Evolutionary conservation across 1,139 yeast species (phyloP), one percentile per base, ranked within the genome.

Genomic region (Saccharomyces hybrid): DNA sequence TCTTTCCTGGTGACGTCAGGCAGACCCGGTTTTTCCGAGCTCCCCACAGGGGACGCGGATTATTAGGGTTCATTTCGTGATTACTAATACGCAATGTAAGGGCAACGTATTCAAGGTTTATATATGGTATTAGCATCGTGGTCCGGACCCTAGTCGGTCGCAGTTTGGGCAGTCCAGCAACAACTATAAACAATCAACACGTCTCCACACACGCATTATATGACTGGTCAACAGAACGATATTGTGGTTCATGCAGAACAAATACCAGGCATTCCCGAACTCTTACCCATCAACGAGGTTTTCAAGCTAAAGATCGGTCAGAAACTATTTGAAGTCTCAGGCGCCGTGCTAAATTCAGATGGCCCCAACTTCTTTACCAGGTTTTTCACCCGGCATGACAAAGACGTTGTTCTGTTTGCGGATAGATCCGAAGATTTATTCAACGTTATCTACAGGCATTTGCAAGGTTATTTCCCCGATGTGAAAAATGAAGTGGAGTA

Each of bases 291-390:
- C 57, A 85, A 82, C 50, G 79, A 76, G 59, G 81, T 87, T 59
- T 89, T 78, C 67, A 76, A 83, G 7, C 78, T 89, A 26, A 88
- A 85, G 65, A 83, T 88, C 5, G 96, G 96, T 0, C 79, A 76
- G 55, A 76, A 76, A 59, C 60, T 77, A 38, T 84, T 80, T 66
- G 73, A 76, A 41, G 60, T 73, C 14, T 83, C 91, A 64, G 96
- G 96, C 0, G 88, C 91, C 1, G 87, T 96, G 13, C 69, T 89
- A 46, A 85, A 90, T 23, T 86, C 88, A 1, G 96, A 89, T 69
- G 83, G 74, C 0, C 81, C 81, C 1, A 75, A 78, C 9, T 77
- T 27, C 4, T 27, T 27, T 3, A 27, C 29, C 4, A 2, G 3
- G 29, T 27, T 69, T 59, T 77, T 77, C 59, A 56, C 63, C 4